A percentile compares a stretch with the other conserved stretches of the same genome.
phyloP scores from a whole-genome alignment of 2,329 filamentous ascomycete genomes.

The Colletotrichum sp. region DNA sequence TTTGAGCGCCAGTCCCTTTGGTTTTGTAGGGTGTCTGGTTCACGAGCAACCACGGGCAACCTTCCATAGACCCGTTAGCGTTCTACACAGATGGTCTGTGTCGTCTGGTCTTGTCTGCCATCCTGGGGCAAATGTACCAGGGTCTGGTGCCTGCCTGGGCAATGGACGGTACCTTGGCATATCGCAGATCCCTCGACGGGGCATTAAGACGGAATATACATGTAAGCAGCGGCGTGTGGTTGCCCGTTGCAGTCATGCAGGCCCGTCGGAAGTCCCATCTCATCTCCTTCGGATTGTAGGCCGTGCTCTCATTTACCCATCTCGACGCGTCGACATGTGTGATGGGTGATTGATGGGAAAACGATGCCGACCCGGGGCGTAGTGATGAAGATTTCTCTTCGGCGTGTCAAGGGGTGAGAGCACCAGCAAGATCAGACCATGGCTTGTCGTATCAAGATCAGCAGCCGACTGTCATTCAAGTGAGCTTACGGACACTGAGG shows the following conservation, averaged over 20 bases:
- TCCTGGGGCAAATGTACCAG: neutral
- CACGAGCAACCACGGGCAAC: neutral
- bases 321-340: neutral
- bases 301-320: neutral
- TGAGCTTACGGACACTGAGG: neutral
- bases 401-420: neutral
- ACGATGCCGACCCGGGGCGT: neutral
- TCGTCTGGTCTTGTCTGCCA: neutral
- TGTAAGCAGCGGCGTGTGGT: neutral
- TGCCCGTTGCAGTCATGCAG: neutral
- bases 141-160: neutral
- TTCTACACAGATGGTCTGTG: neutral
- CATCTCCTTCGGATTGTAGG: neutral
- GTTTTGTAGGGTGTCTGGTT: neutral
- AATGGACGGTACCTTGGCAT: neutral
- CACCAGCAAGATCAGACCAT: neutral
- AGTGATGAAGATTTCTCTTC: neutral
- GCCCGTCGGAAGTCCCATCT: neutral
- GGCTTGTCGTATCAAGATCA: neutral
- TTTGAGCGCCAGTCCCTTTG: neutral
- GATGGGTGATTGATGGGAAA: constrained; percentile 9
- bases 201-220: neutral
- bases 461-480: neutral
- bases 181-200: neutral
- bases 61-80: neutral